phyloP scores from a whole-genome alignment of 2,329 filamentous ascomycete species.

The Fusarium anthophilum region DNA sequence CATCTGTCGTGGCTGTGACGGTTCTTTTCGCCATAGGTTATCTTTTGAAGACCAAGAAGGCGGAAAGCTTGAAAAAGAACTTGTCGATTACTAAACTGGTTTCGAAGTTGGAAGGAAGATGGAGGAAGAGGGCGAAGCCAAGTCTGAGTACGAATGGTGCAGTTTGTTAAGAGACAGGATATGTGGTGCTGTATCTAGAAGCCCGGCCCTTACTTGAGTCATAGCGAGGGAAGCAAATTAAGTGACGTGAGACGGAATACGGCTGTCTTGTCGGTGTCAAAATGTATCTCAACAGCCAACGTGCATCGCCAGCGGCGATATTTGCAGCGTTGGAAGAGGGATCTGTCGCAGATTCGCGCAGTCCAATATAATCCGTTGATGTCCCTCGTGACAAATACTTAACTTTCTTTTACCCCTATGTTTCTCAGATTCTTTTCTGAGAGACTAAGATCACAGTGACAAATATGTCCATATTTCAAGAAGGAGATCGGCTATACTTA shows the following conservation, averaged over 20 bases:
- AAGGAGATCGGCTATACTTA: too few species aligned
- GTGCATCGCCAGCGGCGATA: not conserved
- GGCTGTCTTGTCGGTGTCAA: not conserved
- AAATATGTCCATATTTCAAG: too few species aligned
- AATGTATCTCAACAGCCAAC: accelerated
- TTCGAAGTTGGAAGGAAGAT: not conserved
- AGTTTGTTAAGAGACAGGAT: accelerated
- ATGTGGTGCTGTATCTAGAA: too few species aligned
- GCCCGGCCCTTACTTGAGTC: not conserved
- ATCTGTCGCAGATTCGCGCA: not conserved
- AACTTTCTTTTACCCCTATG: too few species aligned
- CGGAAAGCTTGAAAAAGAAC: not conserved
- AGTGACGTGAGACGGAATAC: not conserved
- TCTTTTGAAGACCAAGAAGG: not conserved
- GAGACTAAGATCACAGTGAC: too few species aligned
- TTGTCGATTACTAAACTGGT: not conserved
- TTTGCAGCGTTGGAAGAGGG: not conserved
- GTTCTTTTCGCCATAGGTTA: not conserved
- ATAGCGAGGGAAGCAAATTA: not conserved
- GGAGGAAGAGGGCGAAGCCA: not conserved
- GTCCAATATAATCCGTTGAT: not conserved
- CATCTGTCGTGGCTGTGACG: not conserved
- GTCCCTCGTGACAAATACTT: too few species aligned
- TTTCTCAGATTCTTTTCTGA: too few species aligned
- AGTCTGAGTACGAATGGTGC: not conserved